Evolutionary conservation across 495 filamentous ascomycete genomes (phyloP).

Genomic region (Talaromyces adpressus): DNA sequence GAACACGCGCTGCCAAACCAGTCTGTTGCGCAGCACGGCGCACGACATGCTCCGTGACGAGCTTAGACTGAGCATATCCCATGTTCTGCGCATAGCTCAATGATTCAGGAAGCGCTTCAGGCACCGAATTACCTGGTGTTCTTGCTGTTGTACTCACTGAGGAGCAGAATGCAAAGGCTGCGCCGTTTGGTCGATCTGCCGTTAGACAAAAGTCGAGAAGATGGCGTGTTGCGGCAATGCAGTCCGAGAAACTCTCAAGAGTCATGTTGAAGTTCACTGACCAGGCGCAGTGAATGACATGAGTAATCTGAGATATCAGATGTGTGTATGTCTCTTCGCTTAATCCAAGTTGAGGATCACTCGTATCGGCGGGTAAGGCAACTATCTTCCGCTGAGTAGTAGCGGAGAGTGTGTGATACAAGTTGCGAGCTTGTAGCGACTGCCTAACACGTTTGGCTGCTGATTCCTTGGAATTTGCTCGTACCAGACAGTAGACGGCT

Average conservation of each 20-base stretch:
- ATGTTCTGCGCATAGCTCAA: too few relatives aligned
- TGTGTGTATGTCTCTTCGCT: constrained; percentile 20
- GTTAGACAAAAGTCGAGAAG: too few relatives aligned
- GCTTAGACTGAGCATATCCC: too few relatives aligned
- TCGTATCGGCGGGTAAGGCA: constrained; percentile 29
- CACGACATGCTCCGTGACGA: too few relatives aligned
- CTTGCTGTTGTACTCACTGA: too few relatives aligned
- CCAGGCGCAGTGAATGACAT: neutral
- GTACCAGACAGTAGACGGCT: constrained; percentile 50
- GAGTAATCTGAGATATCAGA: constrained; percentile 32
- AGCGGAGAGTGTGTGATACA: constrained; percentile 11
- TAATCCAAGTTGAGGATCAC: constrained; percentile 37
- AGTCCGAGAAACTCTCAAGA: too few relatives aligned
- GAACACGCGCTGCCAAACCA: constrained; percentile 24
- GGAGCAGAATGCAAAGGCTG: too few relatives aligned
- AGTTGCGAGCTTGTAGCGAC: constrained; percentile 30
- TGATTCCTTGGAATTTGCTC: constrained; percentile 33
- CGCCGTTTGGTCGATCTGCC: too few relatives aligned
- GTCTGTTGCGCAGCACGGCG: constrained; percentile 7
- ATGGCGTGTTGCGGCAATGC: too few relatives aligned
- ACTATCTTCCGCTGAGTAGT: constrained; percentile 26
- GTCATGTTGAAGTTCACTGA: too few relatives aligned
- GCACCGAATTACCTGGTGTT: too few relatives aligned
- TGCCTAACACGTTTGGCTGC: constrained; percentile 40
- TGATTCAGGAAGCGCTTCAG: too few relatives aligned